Conservation (phyloP, 2,329 filamentous ascomycete species). For the Claviceps purpurea region DNA sequence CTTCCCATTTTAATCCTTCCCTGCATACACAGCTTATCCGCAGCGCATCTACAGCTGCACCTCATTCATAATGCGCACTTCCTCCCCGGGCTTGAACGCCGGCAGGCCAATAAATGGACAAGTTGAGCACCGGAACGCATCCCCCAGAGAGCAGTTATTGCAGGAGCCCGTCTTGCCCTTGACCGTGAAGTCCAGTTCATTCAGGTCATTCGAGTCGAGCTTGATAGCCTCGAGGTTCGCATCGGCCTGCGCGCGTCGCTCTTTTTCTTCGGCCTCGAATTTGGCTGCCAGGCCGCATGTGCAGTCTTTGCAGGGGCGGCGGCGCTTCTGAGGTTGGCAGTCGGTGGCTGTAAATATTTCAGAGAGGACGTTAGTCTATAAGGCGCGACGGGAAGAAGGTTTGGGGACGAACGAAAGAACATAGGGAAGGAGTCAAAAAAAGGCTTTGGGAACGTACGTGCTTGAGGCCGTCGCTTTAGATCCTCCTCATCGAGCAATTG, state of each 20-base stretch:
- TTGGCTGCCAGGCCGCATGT: constrained; percentile 83
- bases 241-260: constrained; percentile 52
- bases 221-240: constrained; percentile 56
- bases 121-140: constrained; percentile 66
- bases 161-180: constrained; percentile 92
- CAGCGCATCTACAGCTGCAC: constrained; percentile 51
- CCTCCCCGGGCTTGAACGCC: constrained; percentile 93
- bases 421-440: neutral
- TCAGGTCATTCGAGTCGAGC: constrained; percentile 62
- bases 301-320: constrained; percentile 95
- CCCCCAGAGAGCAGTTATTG: constrained; percentile 84
- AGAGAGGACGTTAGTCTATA: neutral
- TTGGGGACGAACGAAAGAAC: neutral
- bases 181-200: constrained; percentile 92
- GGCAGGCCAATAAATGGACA: constrained; percentile 82
- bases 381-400: neutral
- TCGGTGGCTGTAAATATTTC: constrained; percentile 48
- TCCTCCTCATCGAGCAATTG: constrained; percentile 77
- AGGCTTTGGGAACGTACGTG: constrained; percentile 49
- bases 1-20: neutral
- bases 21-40: too few relatives aligned
- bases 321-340: constrained; percentile 81
- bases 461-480: constrained; percentile 59
- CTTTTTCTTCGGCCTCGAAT: constrained; percentile 71
- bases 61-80: constrained; percentile 78